Conservation (phyloP, 306 rosid genomes). For the Trichosanthes cucumerina region DNA sequence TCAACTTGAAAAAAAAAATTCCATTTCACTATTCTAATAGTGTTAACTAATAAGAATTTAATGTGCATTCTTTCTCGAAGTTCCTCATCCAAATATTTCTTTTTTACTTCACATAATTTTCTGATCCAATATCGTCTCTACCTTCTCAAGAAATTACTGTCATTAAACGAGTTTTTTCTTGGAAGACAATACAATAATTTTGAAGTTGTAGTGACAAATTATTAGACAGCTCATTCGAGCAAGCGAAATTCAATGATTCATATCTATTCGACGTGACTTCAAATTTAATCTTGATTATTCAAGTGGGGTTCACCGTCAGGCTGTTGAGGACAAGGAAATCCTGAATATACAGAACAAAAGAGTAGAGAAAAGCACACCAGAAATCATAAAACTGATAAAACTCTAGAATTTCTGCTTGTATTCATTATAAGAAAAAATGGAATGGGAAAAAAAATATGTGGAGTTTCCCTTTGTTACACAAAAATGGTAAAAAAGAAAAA, state of each 20-base stretch:
- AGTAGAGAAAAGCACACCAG: background rate
- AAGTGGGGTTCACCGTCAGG: background rate
- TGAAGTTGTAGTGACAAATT: background rate
- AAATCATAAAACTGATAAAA: background rate
- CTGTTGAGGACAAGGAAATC: background rate
- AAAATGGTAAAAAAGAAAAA: background rate
- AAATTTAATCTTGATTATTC: background rate
- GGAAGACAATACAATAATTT: background rate
- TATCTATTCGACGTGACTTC: background rate
- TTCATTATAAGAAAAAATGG: background rate
- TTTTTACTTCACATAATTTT: background rate
- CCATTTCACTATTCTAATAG: background rate
- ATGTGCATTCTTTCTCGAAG: background rate
- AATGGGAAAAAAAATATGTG: background rate
- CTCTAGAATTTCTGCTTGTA: background rate
- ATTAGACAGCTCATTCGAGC: conserved; percentile 7
- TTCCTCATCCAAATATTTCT: too few relatives aligned
- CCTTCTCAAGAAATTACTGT: background rate
- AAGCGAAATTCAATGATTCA: conserved; percentile 1
- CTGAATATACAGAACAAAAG: background rate
- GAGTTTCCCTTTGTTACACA: background rate
- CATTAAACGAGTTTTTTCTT: background rate
- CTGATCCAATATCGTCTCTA: too few relatives aligned
- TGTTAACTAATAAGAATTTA: background rate
- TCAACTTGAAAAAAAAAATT: too few relatives aligned